Base-by-base conservation (phyloP, 768 basidiomycete species). In the Serendipita sp. region DNA sequence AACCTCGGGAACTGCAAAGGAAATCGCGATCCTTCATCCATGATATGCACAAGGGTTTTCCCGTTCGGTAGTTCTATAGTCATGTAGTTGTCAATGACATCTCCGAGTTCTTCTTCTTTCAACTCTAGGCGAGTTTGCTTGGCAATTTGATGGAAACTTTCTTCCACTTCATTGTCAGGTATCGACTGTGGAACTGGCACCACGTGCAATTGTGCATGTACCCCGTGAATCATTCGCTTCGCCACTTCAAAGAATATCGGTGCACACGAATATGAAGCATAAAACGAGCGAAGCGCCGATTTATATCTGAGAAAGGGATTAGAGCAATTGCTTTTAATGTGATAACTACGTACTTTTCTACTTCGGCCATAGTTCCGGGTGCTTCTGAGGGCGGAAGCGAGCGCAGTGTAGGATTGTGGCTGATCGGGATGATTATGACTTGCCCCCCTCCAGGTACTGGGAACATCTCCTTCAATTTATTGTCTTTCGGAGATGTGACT, bases 1-100 rank as follows among this genome's bases (percentile, higher is more conserved):
- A 71, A 95, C 94, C 95, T 83, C 67, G 92, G 94, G 74, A 98
- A 98, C 72, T 97, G 92, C 51, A 98, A 77, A 68, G 85, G 86
- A 71, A 98, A 98, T 38, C 86, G 85, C 60, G 83, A 78, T 18
- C 86, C 79, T 37, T 85, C 83, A 71, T 85, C 85, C 70, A 97
- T 82, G 68, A 92, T 74, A 74, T 97, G 92, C 38, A 97, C 85
- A 78, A 98, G 77, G 75, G 82, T 88, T 67, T 79, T 79, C 30
- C 94, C 93, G 68, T 86, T 83, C 0, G 96, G 94, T 62, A 97
- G 75, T 69, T 96, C 92, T 3, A 97, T 87, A 68, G 83, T 83
- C 77, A 98, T 96, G 74, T 97, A 98, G 64, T 88, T 84, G 37
- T 83, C 83, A 64, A 77, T 76, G 13, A 76, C 74, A 41, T 77